Conservation (phyloP, 2,329 filamentous ascomycete genomes). For the Penicillium crustosum region DNA sequence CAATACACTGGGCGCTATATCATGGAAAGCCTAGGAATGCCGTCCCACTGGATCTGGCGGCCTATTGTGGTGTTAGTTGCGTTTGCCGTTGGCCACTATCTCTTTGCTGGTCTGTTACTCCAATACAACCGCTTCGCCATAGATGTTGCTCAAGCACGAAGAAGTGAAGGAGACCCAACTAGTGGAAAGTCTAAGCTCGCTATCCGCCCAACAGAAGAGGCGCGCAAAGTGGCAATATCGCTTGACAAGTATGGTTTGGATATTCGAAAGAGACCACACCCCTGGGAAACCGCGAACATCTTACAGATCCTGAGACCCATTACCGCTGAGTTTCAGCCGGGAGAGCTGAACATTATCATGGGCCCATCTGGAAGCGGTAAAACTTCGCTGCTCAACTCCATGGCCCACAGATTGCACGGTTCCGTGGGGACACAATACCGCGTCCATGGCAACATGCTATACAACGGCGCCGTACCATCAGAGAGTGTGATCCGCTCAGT, state of each 20-base stretch:
- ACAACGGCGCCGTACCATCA: constrained; percentile 69
- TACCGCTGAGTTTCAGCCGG: constrained; percentile 65
- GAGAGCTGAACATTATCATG: constrained; percentile 74
- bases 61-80: constrained; percentile 64
- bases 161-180: constrained; percentile 60
- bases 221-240: constrained; percentile 63
- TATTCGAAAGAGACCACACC: constrained; percentile 60
- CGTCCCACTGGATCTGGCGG: constrained; percentile 63
- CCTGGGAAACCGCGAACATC: constrained; percentile 45
- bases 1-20: constrained; percentile 70
- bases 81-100: constrained; percentile 64
- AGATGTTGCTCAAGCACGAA: constrained; percentile 64
- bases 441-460: constrained; percentile 62
- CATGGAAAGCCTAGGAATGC: constrained; percentile 67
- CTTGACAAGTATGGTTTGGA: constrained; percentile 64
- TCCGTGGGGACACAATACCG: constrained; percentile 63
- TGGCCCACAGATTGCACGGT: constrained; percentile 66
- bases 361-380: constrained; percentile 77
- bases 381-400: constrained; percentile 70
- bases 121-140: constrained; percentile 67
- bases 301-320: constrained; percentile 64
- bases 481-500: constrained; percentile 68
- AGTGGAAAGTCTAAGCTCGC: constrained; percentile 70
- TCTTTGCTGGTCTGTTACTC: constrained; percentile 61
- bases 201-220: constrained; percentile 52